phyloP scores from a whole-genome alignment of 2,329 filamentous ascomycete species.

The Pseudopyricularia javanii region DNA sequence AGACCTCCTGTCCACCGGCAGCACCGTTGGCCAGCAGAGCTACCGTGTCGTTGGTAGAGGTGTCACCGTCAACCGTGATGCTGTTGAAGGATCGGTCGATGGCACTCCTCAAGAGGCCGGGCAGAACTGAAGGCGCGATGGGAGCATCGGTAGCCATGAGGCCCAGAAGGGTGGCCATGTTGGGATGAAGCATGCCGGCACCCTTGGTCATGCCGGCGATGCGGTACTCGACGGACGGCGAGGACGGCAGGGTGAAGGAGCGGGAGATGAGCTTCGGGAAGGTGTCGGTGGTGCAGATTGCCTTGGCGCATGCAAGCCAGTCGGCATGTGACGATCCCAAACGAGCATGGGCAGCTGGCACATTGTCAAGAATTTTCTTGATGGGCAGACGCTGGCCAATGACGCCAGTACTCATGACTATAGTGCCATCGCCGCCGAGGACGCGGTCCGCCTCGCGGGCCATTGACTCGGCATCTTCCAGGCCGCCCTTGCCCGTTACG shows the following conservation, averaged over 20 bases:
- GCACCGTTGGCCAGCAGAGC: slow-evolving; percentile 92
- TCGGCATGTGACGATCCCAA: slow-evolving; percentile 68
- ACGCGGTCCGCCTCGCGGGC: slow-evolving; percentile 60
- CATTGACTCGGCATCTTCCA: slow-evolving; percentile 84
- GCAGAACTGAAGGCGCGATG: slow-evolving; percentile 55
- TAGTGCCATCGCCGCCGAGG: slow-evolving; percentile 43
- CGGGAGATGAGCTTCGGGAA: slow-evolving; percentile 91
- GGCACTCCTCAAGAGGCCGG: slow-evolving; percentile 57
- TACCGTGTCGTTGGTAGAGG: slow-evolving; percentile 93
- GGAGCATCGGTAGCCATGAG: slow-evolving; percentile 88
- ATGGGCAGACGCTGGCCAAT: slow-evolving; percentile 93
- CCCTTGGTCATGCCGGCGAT: slow-evolving; percentile 96
- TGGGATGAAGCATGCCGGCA: slow-evolving; percentile 97
- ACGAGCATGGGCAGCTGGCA: slow-evolving; percentile 61
- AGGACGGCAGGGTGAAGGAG: slow-evolving; percentile 73
- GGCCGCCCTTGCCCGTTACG: slow-evolving; percentile 79
- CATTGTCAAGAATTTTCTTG: slow-evolving; percentile 72
- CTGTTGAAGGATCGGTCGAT: slow-evolving; percentile 86
- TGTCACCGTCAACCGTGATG: slow-evolving; percentile 95
- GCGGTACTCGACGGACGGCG: slow-evolving; percentile 61
- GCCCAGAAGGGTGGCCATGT: slow-evolving; percentile 92
- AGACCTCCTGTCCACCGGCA: slow-evolving; percentile 58
- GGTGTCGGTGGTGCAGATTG: slow-evolving; percentile 96
- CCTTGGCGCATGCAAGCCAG: slow-evolving; percentile 77
- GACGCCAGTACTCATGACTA: slow-evolving; percentile 97